Base-by-base conservation (phyloP, 768 basidiomycete species). In the Tylopilus sp. region DNA sequence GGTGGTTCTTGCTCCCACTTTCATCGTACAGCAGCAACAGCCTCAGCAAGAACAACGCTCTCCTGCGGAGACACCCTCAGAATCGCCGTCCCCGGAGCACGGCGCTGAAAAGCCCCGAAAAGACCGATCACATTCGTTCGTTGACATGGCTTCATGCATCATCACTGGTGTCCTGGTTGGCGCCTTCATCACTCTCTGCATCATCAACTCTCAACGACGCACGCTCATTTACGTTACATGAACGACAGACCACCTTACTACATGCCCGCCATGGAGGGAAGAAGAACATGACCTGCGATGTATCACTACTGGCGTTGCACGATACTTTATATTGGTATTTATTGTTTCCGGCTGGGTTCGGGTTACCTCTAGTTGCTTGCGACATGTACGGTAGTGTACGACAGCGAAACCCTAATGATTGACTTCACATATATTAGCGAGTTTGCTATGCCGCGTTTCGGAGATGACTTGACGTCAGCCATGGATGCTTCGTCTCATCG, bases 91-190 rank as follows among this genome's bases (percentile, higher is more conserved):
- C 11, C 30, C 38, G 9, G 56, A 53, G 34, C 26, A 42, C 31
- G 56, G 40, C 25, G 17, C 22, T 9, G 52, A 47, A 41, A 65
- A 63, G 54, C 52, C 44, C 24, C 62, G 48, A 47, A 58, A 56
- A 47, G 45, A 36, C 31, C 63, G 56, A 42, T 52, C 64, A 33
- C 63, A 60, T 57, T 67, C 67, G 30, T 36, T 67, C 25, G 11
- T 58, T 25, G 70, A 67, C 54, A 71, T 74, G 42, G 76, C 77
- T 47, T 79, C 78, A 44, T 77, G 74, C 60, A 66, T 79, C 47
- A 64, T 81, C 50, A 77, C 84, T 21, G 85, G 85, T 33, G 81
- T 87, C 60, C 70, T 87, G 45, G 68, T 83, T 42, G 83, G 83
- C 38, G 75, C 82, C 24, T 78, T 82, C 58, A 71, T 83, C 59